A percentile compares a stretch with the other conserved stretches of the same genome.
These are phyloP conservation scores for Irpex rosettiformis DNA, from an alignment of 1,284 basidiomycete species.

Conservation along the genomic window DNA sequence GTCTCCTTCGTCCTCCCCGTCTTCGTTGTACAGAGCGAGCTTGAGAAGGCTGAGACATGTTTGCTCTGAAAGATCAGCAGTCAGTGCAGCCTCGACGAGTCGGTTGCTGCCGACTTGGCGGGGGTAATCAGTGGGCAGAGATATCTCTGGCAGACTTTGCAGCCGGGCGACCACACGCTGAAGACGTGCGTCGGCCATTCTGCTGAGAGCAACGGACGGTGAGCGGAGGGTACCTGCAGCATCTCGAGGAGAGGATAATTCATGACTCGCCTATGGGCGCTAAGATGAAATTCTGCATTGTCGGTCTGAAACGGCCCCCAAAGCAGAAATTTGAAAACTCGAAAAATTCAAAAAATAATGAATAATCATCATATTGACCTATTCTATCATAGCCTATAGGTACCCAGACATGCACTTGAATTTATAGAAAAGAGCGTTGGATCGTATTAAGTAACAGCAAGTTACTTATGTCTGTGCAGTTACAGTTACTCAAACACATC, in stretches of 20 bases:
- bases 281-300: not conserved
- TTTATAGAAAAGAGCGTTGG: not conserved
- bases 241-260: not conserved
- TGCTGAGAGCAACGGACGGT: not conserved
- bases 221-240: not conserved
- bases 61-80: slow-evolving; percentile 62
- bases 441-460: not conserved
- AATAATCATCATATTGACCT: too few relatives aligned
- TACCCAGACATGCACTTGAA: too few relatives aligned
- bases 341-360: not conserved
- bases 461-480: not conserved
- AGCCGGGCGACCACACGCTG: slow-evolving; percentile 57
- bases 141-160: slow-evolving; percentile 84
- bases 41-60: slow-evolving; percentile 72
- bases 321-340: too few relatives aligned
- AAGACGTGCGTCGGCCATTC: slow-evolving; percentile 40
- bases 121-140: slow-evolving; percentile 96
- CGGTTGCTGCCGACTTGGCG: slow-evolving; percentile 72
- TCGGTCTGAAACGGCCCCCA: too few relatives aligned
- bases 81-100: slow-evolving; percentile 77
- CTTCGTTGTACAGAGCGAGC: slow-evolving; percentile 67
- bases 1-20: slow-evolving; percentile 43
- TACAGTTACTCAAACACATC: slow-evolving; percentile 3
- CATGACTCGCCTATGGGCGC: not conserved
- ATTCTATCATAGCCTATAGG: too few relatives aligned